phyloP scores from a whole-genome alignment of 805 yeast species.

The Nakazawaea populi region DNA sequence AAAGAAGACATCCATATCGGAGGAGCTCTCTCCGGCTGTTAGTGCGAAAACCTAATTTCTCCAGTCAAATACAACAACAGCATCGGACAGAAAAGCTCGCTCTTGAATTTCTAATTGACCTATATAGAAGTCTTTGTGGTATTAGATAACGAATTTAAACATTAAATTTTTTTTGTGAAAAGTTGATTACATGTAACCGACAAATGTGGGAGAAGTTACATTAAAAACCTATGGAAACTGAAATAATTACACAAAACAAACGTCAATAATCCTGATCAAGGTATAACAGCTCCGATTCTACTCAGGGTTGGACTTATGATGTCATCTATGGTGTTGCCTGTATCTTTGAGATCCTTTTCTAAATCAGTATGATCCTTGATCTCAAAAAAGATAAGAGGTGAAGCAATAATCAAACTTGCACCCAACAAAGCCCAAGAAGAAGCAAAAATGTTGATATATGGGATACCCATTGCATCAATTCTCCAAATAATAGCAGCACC shows the following conservation, averaged over 20 bases:
- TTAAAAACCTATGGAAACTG: neutral
- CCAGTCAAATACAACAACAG: too few species aligned
- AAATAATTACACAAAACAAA: neutral
- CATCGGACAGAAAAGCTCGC: too few species aligned
- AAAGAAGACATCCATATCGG: constrained; percentile 1
- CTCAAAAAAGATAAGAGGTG: constrained; percentile 37
- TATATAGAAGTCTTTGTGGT: too few species aligned
- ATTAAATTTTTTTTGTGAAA: too few species aligned
- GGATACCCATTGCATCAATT: constrained; percentile 35
- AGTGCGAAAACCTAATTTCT: neutral
- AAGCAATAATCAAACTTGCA: constrained; percentile 42
- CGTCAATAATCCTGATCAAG: neutral
- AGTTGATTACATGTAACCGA: too few species aligned
- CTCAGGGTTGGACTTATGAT: constrained; percentile 10
- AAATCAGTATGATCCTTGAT: constrained; percentile 38
- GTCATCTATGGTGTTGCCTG: constrained; percentile 14
- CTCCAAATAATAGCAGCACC: constrained; percentile 61
- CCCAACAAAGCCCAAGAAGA: constrained; percentile 46
- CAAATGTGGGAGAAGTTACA: too few species aligned
- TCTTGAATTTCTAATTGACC: too few species aligned
- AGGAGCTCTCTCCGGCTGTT: constrained; percentile 1
- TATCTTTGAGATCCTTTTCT: constrained; percentile 16
- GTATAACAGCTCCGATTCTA: neutral
- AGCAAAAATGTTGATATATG: constrained; percentile 38
- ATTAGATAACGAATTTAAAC: too few species aligned